These are phyloP conservation scores for Schizosaccharomyces japonicus DNA, from an alignment of 805 yeast genomes.

Conservation along the genomic window DNA sequence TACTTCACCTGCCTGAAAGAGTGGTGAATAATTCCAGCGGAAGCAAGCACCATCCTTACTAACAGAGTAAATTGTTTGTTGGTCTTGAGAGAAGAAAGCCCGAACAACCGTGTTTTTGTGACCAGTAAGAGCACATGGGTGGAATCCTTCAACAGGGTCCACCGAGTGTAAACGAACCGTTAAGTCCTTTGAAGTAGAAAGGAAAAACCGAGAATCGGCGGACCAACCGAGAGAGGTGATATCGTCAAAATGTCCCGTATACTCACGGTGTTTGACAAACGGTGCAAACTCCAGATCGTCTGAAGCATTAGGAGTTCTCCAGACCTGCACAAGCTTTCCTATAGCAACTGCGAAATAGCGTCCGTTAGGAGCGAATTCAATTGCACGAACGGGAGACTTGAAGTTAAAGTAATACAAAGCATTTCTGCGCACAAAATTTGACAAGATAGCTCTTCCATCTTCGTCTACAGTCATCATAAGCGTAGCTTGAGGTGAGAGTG, in stretches of 20 bases:
- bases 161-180: constrained; percentile 69
- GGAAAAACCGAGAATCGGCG: constrained; percentile 62
- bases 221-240: constrained; percentile 70
- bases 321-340: constrained; percentile 64
- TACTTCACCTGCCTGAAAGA: constrained; percentile 23
- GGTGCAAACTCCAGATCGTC: constrained; percentile 92
- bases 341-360: constrained; percentile 63
- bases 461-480: constrained; percentile 55
- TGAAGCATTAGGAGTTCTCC: constrained; percentile 65
- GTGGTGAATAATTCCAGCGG: constrained; percentile 64
- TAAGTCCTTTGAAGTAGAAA: constrained; percentile 73
- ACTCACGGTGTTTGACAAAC: constrained; percentile 67
- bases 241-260: constrained; percentile 81
- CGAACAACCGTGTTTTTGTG: constrained; percentile 72
- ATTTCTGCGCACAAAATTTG: constrained; percentile 57
- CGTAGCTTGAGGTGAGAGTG: constrained; percentile 62
- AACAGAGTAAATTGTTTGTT: constrained; percentile 72
- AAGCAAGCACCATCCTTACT: constrained; percentile 89
- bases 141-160: constrained; percentile 41
- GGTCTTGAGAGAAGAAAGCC: constrained; percentile 71
- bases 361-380: constrained; percentile 78
- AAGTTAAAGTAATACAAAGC: constrained; percentile 88
- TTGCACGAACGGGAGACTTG: constrained; percentile 47
- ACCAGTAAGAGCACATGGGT: constrained; percentile 71
- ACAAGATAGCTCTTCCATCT: constrained; percentile 82